Conservation (phyloP, 2,329 filamentous ascomycete genomes). For the Apiospora malaysiana region DNA sequence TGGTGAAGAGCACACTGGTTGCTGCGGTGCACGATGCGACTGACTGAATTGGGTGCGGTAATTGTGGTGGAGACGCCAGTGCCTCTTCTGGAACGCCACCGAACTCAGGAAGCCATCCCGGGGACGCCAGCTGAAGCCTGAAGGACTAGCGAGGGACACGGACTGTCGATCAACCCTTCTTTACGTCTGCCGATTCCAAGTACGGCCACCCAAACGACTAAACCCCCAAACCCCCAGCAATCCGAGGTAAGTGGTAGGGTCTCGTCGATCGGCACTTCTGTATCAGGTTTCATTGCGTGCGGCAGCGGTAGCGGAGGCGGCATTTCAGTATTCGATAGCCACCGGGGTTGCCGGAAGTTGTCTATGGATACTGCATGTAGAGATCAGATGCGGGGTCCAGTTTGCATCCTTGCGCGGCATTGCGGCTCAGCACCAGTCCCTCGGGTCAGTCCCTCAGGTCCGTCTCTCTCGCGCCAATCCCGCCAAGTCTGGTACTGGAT, state of each 20-base stretch:
- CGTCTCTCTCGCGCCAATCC: neutral
- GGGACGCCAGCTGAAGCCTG: conserved; percentile 2
- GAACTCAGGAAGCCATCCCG: neutral
- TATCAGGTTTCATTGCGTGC: neutral
- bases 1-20: neutral
- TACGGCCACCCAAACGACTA: neutral
- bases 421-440: neutral
- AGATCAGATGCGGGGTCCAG: neutral
- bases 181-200: neutral
- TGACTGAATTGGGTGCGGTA: neutral
- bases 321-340: neutral
- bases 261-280: neutral
- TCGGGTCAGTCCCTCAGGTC: neutral
- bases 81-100: neutral
- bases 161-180: neutral
- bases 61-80: neutral
- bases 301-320: neutral
- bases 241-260: neutral
- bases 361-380: neutral
- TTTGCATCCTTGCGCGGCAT: neutral
- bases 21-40: neutral
- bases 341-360: neutral
- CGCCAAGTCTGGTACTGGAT: neutral
- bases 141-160: conserved; percentile 1
- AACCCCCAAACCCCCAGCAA: neutral